phyloP scores from a whole-genome alignment of 1,139 yeast species.

The Kurtzmaniella quercitrusa region DNA sequence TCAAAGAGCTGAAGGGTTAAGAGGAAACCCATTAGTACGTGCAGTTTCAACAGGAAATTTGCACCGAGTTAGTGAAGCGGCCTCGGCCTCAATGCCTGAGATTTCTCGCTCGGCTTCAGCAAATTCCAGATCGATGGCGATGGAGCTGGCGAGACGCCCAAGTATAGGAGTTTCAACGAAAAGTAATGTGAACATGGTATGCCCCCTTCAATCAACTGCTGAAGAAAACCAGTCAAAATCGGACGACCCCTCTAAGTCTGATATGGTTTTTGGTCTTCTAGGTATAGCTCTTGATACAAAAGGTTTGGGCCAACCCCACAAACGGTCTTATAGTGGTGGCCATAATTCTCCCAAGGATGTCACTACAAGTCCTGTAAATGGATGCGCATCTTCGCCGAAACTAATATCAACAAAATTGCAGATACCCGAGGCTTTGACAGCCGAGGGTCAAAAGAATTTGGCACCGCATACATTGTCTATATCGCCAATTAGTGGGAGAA shows the following conservation, averaged over 20 bases:
- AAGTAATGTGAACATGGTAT: too few species aligned
- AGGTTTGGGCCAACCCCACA: background rate
- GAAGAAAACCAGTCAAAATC: too few species aligned
- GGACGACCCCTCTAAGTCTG: too few species aligned
- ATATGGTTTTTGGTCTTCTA: slow-evolving; percentile 6
- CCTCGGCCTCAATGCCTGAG: background rate
- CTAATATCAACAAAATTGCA: too few species aligned
- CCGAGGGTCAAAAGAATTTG: too few species aligned
- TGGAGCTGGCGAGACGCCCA: background rate
- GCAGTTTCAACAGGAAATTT: background rate
- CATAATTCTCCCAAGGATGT: too few species aligned
- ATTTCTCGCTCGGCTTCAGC: background rate
- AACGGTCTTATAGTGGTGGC: too few species aligned
- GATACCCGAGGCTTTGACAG: too few species aligned
- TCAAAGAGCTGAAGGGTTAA: background rate
- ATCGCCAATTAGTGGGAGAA: slow-evolving; percentile 16
- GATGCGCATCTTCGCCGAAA: too few species aligned
- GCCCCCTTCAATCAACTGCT: too few species aligned
- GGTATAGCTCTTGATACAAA: slow-evolving; percentile 6
- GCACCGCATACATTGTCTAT: too few species aligned
- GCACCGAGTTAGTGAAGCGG: background rate
- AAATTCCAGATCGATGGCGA: background rate
- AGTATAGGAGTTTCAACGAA: background rate
- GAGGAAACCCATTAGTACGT: background rate
- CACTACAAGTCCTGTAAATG: too few species aligned